Conservation (phyloP, 495 filamentous ascomycete species). For the Peziza echinospora region DNA sequence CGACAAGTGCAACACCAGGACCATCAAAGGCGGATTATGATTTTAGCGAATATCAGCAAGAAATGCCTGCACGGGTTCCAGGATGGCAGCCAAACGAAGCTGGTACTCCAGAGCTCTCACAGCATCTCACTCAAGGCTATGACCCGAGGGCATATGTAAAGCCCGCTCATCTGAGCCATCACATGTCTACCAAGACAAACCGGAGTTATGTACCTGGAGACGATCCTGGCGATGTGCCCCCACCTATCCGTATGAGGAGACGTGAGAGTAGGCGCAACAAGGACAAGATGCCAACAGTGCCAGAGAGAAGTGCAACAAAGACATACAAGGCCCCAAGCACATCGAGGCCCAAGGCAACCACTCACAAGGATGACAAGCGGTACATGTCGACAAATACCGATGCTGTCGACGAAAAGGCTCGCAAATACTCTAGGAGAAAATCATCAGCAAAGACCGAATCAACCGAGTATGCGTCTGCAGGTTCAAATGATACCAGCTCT, state of each 20-base stretch:
- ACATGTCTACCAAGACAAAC: not conserved
- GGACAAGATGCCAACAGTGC: not conserved
- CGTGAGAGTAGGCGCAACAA: not conserved
- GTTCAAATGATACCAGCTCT: constrained; percentile 5
- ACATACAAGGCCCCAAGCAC: not conserved
- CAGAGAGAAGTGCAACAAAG: not conserved
- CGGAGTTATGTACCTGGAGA: not conserved
- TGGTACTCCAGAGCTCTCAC: constrained; percentile 2
- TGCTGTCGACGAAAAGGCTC: not conserved
- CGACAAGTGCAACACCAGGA: constrained; percentile 2
- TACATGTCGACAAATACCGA: not conserved
- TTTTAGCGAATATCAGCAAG: constrained; percentile 3
- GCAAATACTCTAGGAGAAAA: not conserved
- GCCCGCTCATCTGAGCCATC: constrained; percentile 1
- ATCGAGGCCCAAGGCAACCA: not conserved
- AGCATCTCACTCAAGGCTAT: constrained; percentile 2
- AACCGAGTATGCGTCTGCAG: constrained; percentile 3
- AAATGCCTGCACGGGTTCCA: constrained; percentile 9
- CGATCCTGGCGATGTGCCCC: not conserved
- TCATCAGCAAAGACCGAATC: not conserved
- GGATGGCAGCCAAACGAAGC: constrained; percentile 16
- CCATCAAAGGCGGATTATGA: not conserved
- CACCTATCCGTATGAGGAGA: not conserved
- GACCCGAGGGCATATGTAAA: constrained; percentile 2
- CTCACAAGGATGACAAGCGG: not conserved